Base-by-base conservation (phyloP, 2,329 filamentous ascomycete species). In the Verticillium zaregamsianum region DNA sequence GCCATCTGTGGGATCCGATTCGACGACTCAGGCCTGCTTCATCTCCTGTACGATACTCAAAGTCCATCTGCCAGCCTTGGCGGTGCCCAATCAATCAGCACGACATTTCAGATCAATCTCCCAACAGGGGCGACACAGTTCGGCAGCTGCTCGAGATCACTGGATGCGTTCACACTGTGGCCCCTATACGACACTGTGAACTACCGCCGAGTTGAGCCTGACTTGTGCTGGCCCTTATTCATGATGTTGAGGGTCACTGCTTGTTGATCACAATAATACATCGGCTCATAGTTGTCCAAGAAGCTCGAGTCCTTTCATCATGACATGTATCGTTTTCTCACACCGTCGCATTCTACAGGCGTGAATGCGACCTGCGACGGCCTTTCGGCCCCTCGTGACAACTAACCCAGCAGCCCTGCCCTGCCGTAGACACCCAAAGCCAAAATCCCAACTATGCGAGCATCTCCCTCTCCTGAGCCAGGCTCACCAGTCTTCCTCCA, bases 401-500 rank as follows among this genome's bases (percentile, higher is more conserved):
- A 20, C n/a, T 4, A 45, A 45, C 7, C 33, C 33, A 14, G 33
- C 33, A 35, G 33, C 33, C 9, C 4, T 28, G 28, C 28, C 28
- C 4, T 28, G 28, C 28, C 28, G 28, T 28, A 28, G 6, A 28
- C 8, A n/a, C 17, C 39, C 39, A 52, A 20, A 52, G 2, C 5
- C 20, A 23, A 20, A 52, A 14, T 20, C 14, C 33, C 33, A 35
- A 12, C 17, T 17, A n/a, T 9, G 39, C 39, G 9, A 39, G 37
- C 39, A 20, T n/a, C 15, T 17, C n/a, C n/a, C 39, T 45, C n/a
- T 20, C 39, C 3, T n/a, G 39, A n/a, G 17, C 15, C 15, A 45
- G 17, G 6, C 54, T 55, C 31, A 59, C 57, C 40, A 59, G 64
- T 86, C 84, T 20, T 85, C 88, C 23, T 85, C 85, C 72, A 85